These are phyloP conservation scores for Calonectria pseudoturangicola DNA, from an alignment of 2,329 filamentous ascomycete genomes.

Conservation along the genomic window DNA sequence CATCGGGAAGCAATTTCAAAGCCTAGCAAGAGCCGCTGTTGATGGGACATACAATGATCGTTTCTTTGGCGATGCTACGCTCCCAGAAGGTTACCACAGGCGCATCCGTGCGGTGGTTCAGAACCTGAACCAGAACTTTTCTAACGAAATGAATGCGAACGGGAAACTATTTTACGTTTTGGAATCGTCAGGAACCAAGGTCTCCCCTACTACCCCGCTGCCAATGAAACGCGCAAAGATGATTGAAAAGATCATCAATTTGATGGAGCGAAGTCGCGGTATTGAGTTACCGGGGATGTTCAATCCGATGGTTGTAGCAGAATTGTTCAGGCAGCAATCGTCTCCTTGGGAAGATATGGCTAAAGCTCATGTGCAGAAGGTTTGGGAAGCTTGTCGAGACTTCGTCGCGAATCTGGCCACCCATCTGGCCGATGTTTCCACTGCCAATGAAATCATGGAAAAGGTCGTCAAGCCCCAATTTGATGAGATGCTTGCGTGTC, in stretches of 20 bases:
- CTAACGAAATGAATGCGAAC: conserved; percentile 61
- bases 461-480: conserved; percentile 46
- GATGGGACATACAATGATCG: conserved; percentile 70
- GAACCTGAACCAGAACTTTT: conserved; percentile 68
- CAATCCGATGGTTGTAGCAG: conserved; percentile 74
- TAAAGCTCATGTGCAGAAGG: conserved; percentile 38
- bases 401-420: conserved; percentile 33
- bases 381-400: conserved; percentile 41
- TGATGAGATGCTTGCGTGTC: conserved; percentile 44
- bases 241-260: conserved; percentile 45
- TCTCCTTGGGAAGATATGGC: conserved; percentile 71
- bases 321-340: conserved; percentile 77
- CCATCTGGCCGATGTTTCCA: conserved; percentile 45
- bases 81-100: conserved; percentile 59
- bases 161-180: conserved; percentile 64
- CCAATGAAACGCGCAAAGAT: conserved; percentile 42
- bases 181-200: not conserved
- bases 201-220: not conserved
- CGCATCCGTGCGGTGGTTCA: conserved; percentile 74
- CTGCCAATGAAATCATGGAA: conserved; percentile 38
- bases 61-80: conserved; percentile 68
- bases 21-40: conserved; percentile 66
- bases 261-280: conserved; percentile 52
- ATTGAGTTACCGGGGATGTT: conserved; percentile 77
- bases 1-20: conserved; percentile 66